Evolutionary conservation across 176 grass and related monocot genomes (phyloP).

Genomic region (Zea mays): DNA sequence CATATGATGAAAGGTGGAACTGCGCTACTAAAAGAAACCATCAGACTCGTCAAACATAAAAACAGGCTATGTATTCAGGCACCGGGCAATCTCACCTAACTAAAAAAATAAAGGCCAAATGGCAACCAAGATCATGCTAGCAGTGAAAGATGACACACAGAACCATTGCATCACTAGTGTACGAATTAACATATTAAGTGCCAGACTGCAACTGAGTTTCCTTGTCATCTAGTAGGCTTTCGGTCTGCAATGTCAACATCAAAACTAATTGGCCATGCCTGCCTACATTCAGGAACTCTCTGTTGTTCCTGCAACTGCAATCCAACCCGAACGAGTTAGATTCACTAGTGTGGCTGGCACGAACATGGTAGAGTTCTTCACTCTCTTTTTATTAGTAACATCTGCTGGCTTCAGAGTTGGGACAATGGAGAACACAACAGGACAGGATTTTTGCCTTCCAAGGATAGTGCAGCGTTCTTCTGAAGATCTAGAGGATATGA

Average conservation of each 20-base stretch:
- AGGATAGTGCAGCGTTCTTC: not conserved
- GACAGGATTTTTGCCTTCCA: not conserved
- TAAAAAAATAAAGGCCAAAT: conserved; percentile 7
- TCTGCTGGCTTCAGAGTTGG: not conserved
- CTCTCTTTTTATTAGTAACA: not conserved
- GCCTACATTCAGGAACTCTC: conserved; percentile 7
- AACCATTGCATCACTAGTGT: not conserved
- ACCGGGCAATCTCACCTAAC: not conserved
- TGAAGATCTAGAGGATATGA: not conserved
- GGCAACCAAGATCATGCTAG: not conserved
- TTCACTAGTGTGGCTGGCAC: not conserved
- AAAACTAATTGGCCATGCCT: not conserved
- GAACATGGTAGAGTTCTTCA: not conserved
- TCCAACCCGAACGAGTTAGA: not conserved
- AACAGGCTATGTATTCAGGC: not conserved
- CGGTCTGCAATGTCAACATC: not conserved
- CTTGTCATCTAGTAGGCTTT: not conserved
- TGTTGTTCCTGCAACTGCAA: not conserved
- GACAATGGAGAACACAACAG: conserved; percentile 8
- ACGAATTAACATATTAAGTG: not conserved
- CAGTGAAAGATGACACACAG: conserved; percentile 16
- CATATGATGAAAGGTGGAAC: conserved; percentile 44
- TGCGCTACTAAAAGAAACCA: conserved; percentile 27
- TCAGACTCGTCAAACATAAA: conserved; percentile 24
- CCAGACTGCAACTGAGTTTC: not conserved